Percentiles rank a stretch among this genome's conserved stretches.
Conservation (phyloP, 2,329 filamentous ascomycete genomes). For the Calonectria hawksworthii region DNA sequence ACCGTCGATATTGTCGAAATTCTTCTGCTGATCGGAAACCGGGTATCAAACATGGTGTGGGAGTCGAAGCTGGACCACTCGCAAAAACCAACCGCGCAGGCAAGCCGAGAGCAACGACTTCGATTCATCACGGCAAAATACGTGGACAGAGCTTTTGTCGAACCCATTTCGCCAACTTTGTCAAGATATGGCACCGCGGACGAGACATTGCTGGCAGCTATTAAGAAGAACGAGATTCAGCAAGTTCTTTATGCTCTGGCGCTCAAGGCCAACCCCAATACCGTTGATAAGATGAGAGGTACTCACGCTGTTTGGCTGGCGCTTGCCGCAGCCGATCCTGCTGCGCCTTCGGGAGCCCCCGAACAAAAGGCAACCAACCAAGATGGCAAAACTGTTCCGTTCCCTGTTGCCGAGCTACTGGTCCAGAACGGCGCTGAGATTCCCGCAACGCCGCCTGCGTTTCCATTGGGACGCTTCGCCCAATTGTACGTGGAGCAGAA, state of each 20-base stretch:
- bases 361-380: constrained; percentile 59
- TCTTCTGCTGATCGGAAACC: constrained; percentile 90
- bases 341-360: constrained; percentile 73
- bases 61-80: constrained; percentile 84
- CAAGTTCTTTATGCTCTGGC: constrained; percentile 93
- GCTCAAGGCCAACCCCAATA: constrained; percentile 88
- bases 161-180: constrained; percentile 80
- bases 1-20: constrained; percentile 97
- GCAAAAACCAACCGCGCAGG: constrained; percentile 80
- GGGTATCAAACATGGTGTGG: constrained; percentile 97
- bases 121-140: constrained; percentile 97
- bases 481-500: constrained; percentile 89
- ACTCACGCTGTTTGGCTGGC: constrained; percentile 94
- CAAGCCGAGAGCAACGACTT: constrained; percentile 90
- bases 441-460: constrained; percentile 80
- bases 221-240: constrained; percentile 97
- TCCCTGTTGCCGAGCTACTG: constrained; percentile 91
- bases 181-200: constrained; percentile 85
- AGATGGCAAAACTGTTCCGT: constrained; percentile 73
- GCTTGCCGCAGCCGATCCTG: constrained; percentile 91
- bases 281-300: constrained; percentile 85
- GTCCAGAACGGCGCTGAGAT: constrained; percentile 95
- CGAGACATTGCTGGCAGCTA: constrained; percentile 89
- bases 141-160: constrained; percentile 84
- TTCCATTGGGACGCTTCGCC: constrained; percentile 85